Base-by-base conservation (phyloP, 305 asterid genomes). In the Withania somnifera region DNA sequence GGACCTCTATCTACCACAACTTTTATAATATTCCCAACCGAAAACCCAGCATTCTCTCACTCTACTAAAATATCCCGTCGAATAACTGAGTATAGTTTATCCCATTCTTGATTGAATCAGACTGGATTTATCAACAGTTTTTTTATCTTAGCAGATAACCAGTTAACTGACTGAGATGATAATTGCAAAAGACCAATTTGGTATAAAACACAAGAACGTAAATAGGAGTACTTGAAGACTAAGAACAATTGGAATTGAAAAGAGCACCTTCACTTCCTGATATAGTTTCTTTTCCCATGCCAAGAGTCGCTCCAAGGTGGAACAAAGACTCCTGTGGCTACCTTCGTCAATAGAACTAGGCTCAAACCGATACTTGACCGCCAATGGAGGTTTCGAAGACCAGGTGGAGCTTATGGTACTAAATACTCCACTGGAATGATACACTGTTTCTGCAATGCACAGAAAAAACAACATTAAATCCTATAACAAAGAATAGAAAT, bases 261-360 rank as follows among this genome's bases (percentile, higher is more conserved):
- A 84, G 81, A 61, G 52, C 63, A 94, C 99, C 99, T 97, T 97
- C 56, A 97, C 99, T 91, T 94, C 99, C 88, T 93, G 87, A 79
- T 93, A 97, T 28, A 97, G 90, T 83, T 94, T 93, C 90, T 91
- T 93, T 88, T 97, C 98, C 99, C 98, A 94, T 11, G 98, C 97
- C 89, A 94, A 88, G 86, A 97, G 98, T 69, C 98, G 88, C 82
- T 97, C 99, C 90, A 97, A 77, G 83, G 98, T 93, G 66, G 96
- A 97, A 83, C 95, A 85, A 14, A 97, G 95, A 88, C 98, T 91
- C 91, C 88, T 94, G 11, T 91, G 52, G 32, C 93, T 91, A 2
- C 90, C 94, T 2, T 88, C 88, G 81, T 89, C 93, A 8, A 94
- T 86, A 1, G 90, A 87, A 87, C 86, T 79, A 42, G 95, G 96